Base-by-base conservation (phyloP, 768 basidiomycete genomes). In the Rhodocollybia butyracea region DNA sequence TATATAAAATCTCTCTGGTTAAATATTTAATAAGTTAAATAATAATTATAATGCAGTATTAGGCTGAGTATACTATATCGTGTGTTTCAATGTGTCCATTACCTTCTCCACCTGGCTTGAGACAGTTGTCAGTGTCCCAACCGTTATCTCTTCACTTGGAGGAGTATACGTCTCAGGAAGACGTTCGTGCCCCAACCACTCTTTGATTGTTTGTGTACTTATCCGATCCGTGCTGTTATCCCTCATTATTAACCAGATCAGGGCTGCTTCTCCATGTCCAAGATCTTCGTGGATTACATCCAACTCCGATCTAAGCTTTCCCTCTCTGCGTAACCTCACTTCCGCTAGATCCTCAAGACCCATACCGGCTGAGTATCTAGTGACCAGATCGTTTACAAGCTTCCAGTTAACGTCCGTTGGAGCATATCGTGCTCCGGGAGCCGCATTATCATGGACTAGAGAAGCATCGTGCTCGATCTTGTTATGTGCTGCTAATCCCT, bases 401-500 rank as follows among this genome's bases (percentile, higher is more conserved):
- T 52, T 19, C 22, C 15, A 29, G 39, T 56, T 43, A 10, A 56
- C 55, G 21, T 46, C n/a, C 3, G 38, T 50, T 19, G 80, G 78
- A 0, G 80, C 79, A 59, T 66, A 76, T 3, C 52, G 22, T 27
- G 66, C 62, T 5, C 66, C 69, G 0, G 61, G 61, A 1, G 47
- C 50, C 4, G 78, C 63, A 34, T 80, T 66, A 17, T 61, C 70
- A 38, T 73, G 77, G 12, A 70, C 72, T 27, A 80, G 66, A 2
- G 78, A 79, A 11, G 70, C 75, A 52, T 81, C 68, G 65, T 81
- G 79, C 62, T 80, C 79, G 27, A 81, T 73, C 19, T 58, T 65
- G 59, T 76, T 75, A 64, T 80, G 79, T 27, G 61, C 57, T 0
- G 76, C 76, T 34, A 81, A 73, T 50, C 72, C 72, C 51, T 73